Evolutionary conservation across 2,329 filamentous ascomycete genomes (phyloP).

Genomic region (Fusarium tjaetaba): DNA sequence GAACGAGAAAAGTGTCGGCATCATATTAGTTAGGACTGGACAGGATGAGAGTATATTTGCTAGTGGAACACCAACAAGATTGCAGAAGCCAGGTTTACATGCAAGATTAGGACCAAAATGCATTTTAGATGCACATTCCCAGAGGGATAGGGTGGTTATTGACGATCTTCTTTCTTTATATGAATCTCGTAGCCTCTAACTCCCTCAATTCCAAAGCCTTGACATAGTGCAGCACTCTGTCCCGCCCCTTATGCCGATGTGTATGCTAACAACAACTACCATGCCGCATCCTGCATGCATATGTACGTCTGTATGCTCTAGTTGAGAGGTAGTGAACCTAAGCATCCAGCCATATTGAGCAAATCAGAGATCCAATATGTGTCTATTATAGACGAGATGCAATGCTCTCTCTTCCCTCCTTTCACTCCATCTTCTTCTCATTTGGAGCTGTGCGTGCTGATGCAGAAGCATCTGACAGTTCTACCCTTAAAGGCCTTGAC

Average conservation of each 20-base stretch:
- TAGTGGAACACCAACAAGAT: background rate
- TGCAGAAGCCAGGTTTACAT: slow-evolving; percentile 23
- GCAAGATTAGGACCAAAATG: slow-evolving; percentile 31
- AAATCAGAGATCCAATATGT: slow-evolving; percentile 34
- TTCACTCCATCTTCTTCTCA: slow-evolving; percentile 10
- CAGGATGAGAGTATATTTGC: slow-evolving; percentile 10
- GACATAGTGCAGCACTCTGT: slow-evolving; percentile 13
- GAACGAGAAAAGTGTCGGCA: slow-evolving; percentile 30
- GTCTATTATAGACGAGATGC: slow-evolving; percentile 29
- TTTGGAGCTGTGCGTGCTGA: background rate
- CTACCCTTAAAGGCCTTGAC: background rate
- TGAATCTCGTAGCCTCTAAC: slow-evolving; percentile 4
- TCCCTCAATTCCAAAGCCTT: background rate
- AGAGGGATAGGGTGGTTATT: slow-evolving; percentile 18
- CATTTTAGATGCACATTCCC: slow-evolving; percentile 24
- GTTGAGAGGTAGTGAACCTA: slow-evolving; percentile 35
- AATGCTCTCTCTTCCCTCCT: slow-evolving; percentile 1
- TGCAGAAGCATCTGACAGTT: background rate
- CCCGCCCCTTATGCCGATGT: slow-evolving; percentile 15
- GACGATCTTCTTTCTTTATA: slow-evolving; percentile 23
- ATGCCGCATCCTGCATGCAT: background rate
- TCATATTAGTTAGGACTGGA: slow-evolving; percentile 20
- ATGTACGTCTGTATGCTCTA: slow-evolving; percentile 25
- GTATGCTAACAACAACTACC: slow-evolving; percentile 25
- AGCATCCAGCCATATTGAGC: slow-evolving; percentile 23